These are phyloP conservation scores for Polychaeton citri DNA, from an alignment of 2,329 filamentous ascomycete species.

Conservation along the genomic window DNA sequence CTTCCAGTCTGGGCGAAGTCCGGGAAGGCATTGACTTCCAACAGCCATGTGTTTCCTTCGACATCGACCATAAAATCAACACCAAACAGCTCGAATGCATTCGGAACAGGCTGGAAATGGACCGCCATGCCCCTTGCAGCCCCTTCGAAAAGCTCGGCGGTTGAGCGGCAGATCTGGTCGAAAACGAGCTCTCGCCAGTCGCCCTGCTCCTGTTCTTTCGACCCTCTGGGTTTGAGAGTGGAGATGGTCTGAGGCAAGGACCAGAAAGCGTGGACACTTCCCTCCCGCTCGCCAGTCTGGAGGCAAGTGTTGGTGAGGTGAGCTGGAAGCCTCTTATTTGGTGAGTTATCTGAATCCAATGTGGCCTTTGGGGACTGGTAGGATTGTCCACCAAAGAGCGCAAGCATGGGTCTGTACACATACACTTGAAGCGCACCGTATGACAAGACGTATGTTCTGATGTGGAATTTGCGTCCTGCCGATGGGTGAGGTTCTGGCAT, in stretches of 20 bases:
- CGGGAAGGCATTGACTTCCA: conserved; percentile 93
- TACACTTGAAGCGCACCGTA: conserved; percentile 66
- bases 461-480: conserved; percentile 75
- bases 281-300: conserved; percentile 47
- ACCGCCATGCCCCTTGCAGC: conserved; percentile 72
- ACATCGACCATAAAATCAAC: conserved; percentile 77
- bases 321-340: conserved; percentile 46
- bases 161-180: conserved; percentile 57
- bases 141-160: conserved; percentile 71
- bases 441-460: conserved; percentile 80
- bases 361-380: conserved; percentile 52
- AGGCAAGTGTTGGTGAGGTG: conserved; percentile 96
- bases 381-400: conserved; percentile 67
- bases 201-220: conserved; percentile 5
- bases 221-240: conserved; percentile 14
- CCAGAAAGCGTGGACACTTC: conserved; percentile 65
- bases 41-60: conserved; percentile 52
- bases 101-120: conserved; percentile 81
- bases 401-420: conserved; percentile 83
- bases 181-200: conserved; percentile 51
- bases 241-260: conserved; percentile 34
- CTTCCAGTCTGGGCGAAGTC: conserved; percentile 87
- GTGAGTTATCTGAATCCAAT: conserved; percentile 10
- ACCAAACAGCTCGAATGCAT: conserved; percentile 86
- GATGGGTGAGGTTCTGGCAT: conserved; percentile 34